These are phyloP conservation scores for Tripterygium wilfordii DNA, from an alignment of 177 flowering plant genomes.

Conservation along the genomic window DNA sequence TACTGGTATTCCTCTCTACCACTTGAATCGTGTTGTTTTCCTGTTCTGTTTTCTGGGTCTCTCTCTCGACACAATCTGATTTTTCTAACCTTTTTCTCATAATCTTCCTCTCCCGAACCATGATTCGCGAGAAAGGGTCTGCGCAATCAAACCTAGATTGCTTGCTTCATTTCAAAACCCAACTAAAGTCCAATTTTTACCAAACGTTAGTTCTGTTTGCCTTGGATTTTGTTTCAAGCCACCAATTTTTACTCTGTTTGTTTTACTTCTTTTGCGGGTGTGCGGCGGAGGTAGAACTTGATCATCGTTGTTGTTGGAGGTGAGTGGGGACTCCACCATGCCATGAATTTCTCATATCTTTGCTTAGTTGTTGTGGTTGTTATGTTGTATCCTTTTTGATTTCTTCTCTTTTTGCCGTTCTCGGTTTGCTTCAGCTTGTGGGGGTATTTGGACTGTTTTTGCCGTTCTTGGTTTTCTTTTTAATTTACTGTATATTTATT, in stretches of 20 bases:
- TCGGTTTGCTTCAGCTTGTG: too few relatives aligned
- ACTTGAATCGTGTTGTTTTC: slow-evolving; percentile 10
- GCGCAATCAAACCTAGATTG: slow-evolving; percentile 70
- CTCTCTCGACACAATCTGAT: slow-evolving; percentile 20
- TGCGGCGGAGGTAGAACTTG: too few relatives aligned
- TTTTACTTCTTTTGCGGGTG: background rate
- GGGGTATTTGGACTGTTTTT: too few relatives aligned
- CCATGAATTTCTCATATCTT: too few relatives aligned
- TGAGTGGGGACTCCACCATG: too few relatives aligned
- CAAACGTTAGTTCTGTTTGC: slow-evolving; percentile 46
- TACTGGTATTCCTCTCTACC: too few relatives aligned
- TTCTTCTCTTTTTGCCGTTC: too few relatives aligned
- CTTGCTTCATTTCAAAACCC: slow-evolving; percentile 80
- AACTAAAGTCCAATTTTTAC: slow-evolving; percentile 62
- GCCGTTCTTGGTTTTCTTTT: too few relatives aligned
- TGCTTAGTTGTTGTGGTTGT: too few relatives aligned
- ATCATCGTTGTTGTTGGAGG: too few relatives aligned
- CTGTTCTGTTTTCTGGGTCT: background rate
- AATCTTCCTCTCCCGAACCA: slow-evolving; percentile 25
- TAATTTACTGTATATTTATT: too few relatives aligned
- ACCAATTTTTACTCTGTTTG: background rate
- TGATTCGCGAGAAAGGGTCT: slow-evolving; percentile 44
- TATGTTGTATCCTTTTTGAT: too few relatives aligned
- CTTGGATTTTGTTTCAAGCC: slow-evolving; percentile 8
- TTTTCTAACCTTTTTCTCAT: slow-evolving; percentile 24